Conservation (phyloP, 139 green algal genomes). For the Diplosphaera chodatii region DNA sequence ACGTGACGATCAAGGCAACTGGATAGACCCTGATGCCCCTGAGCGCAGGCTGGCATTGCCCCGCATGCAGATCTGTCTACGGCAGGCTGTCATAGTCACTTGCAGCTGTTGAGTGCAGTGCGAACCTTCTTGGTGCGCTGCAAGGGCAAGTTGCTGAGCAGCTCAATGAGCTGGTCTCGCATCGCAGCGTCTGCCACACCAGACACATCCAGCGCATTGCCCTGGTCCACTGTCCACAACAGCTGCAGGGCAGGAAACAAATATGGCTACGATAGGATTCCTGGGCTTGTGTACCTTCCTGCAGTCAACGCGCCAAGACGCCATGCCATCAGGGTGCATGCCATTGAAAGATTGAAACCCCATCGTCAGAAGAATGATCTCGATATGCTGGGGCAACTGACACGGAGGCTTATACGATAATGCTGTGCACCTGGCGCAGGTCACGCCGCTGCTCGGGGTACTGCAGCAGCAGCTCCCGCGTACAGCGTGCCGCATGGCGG, state of each 20-base stretch:
- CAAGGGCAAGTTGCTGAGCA: conserved; percentile 37
- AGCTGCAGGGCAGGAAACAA: conserved; percentile 10
- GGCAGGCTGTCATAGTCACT: no score
- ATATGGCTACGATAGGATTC: background rate
- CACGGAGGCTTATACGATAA: no score
- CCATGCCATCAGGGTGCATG: no score
- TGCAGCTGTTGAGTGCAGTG: conserved; percentile 13
- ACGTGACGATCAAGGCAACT: no score
- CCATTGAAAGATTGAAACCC: background rate
- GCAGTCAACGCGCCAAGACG: background rate
- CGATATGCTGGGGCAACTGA: no score
- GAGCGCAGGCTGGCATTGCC: no score
- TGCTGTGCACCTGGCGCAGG: conserved; percentile 26
- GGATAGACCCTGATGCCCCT: no score
- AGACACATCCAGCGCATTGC: conserved; percentile 27
- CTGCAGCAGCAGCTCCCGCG: conserved; percentile 23
- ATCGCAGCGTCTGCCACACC: conserved; percentile 28
- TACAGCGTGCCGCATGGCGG: background rate
- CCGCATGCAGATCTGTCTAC: no score
- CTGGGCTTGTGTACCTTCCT: background rate
- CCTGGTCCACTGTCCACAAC: conserved; percentile 27
- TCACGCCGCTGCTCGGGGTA: conserved; percentile 21
- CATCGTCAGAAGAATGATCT: background rate
- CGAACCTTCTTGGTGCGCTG: no score
- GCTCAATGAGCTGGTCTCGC: conserved; percentile 3